phyloP scores from a whole-genome alignment of 75 land plant species.

The Adiantum capillusveneris region DNA sequence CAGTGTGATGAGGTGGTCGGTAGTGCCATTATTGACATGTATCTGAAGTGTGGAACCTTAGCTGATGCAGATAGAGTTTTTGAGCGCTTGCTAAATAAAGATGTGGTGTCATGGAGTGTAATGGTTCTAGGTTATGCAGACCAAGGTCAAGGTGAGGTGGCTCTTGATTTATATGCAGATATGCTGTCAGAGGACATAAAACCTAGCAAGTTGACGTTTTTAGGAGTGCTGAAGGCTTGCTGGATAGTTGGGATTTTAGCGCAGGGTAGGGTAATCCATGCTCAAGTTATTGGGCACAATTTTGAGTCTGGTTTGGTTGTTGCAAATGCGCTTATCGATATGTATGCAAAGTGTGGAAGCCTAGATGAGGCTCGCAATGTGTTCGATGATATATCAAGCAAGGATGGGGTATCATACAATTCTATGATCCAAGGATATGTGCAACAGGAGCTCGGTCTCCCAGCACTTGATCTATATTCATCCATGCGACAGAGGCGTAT shows the following conservation, averaged over 20 bases:
- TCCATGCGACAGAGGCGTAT: not conserved
- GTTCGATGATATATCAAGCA: slow-evolving; percentile 23
- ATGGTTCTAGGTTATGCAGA: slow-evolving; percentile 24
- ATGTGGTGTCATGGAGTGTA: slow-evolving; percentile 28
- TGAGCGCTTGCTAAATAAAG: slow-evolving; percentile 11
- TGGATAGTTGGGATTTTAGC: slow-evolving; percentile 25
- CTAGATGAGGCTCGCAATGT: slow-evolving; percentile 17
- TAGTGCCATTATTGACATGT: slow-evolving; percentile 33
- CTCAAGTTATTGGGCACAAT: slow-evolving; percentile 33
- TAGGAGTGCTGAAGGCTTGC: slow-evolving; percentile 60
- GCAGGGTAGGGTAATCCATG: slow-evolving; percentile 41
- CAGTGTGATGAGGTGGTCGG: slow-evolving; percentile 27
- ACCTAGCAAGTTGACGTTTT: slow-evolving; percentile 59
- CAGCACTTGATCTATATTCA: slow-evolving; percentile 41
- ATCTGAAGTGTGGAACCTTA: slow-evolving; percentile 30
- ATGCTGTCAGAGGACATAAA: slow-evolving; percentile 38
- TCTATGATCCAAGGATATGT: slow-evolving; percentile 63
- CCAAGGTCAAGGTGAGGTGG: slow-evolving; percentile 18
- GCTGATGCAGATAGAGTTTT: slow-evolving; percentile 24
- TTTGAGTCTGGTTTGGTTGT: slow-evolving; percentile 42
- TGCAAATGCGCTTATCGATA: slow-evolving; percentile 52
- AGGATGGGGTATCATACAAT: slow-evolving; percentile 44
- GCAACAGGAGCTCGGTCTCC: slow-evolving; percentile 31
- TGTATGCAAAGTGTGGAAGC: slow-evolving; percentile 36
- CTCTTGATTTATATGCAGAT: slow-evolving; percentile 11